Evolutionary conservation across 2,329 filamentous ascomycete genomes (phyloP).

Genomic region (Zymoseptoria passerinii): DNA sequence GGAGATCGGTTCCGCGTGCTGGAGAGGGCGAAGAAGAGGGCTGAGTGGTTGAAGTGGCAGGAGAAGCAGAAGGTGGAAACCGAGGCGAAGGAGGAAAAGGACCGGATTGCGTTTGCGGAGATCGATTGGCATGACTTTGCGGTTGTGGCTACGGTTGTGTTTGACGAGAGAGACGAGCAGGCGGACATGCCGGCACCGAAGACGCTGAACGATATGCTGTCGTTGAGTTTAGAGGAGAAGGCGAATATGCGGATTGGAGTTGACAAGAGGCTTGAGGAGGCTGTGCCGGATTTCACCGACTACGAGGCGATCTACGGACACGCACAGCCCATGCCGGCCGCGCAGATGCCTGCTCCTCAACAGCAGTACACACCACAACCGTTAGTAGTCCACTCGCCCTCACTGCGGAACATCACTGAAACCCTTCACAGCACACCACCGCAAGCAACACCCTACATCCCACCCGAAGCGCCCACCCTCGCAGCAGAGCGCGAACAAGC

Average conservation of each 20-base stretch:
- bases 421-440: constrained; percentile 19
- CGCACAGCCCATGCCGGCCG: constrained; percentile 21
- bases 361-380: constrained; percentile 22
- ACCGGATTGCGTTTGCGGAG: constrained; percentile 67
- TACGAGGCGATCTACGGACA: constrained; percentile 36
- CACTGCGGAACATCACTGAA: not conserved
- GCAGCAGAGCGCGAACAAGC: constrained; percentile 48
- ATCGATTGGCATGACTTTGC: constrained; percentile 99
- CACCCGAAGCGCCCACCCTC: constrained; percentile 22
- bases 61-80: constrained; percentile 80
- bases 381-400: not conserved
- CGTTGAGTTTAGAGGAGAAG: constrained; percentile 89
- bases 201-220: constrained; percentile 83
- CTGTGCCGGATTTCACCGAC: constrained; percentile 68
- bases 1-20: constrained; percentile 74
- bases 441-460: constrained; percentile 23
- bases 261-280: constrained; percentile 84
- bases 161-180: constrained; percentile 80
- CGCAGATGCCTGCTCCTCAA: constrained; percentile 18
- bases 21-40: constrained; percentile 71
- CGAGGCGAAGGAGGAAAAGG: constrained; percentile 77
- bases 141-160: constrained; percentile 88
- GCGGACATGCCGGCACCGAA: constrained; percentile 81
- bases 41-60: constrained; percentile 78
- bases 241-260: constrained; percentile 79